Evolutionary conservation across 495 filamentous ascomycete species (phyloP), one percentile per base, ranked within the genome.

Genomic region (Tuber indicum): DNA sequence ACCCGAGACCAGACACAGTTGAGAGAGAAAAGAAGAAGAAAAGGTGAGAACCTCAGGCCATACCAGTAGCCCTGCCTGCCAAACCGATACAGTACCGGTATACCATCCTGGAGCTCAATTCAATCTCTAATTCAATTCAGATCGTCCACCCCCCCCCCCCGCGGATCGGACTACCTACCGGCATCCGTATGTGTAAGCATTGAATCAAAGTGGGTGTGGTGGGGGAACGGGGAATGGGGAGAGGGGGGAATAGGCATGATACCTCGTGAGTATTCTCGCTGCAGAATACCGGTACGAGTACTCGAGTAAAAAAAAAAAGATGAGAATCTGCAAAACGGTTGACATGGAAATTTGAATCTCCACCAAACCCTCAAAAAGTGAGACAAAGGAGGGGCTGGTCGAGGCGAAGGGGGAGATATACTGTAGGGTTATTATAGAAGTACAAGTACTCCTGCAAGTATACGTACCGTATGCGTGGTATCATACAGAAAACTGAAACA

Each of bases 131-230:
- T 46, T 66, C n/a, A 66, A 66, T 32, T 16, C 14, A 32, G 58
- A 66, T 66, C 58, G 58, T 32, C 10, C 52, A 16, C 14, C 26
- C 58, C 58, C 26, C 58, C 58, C 47, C 47, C 58, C 26, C 17
- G 14, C n/a, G 14, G 4, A 32, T 32, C 58, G 58, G 58, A 66
- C 26, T 66, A 14, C 58, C 58, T 36, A 66, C 58, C 58, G 58
- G 26, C 14, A 66, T 36, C 10, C 26, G 17, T 19, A 36, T 14
- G 58, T 36, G 58, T 36, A 66, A 66, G 58, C 58, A 66, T 36
- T 66, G 58, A 36, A 66, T 66, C 58, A 36, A 26, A 36, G 58
- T 66, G 26, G 58, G 58, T 66, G 58, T 66, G 58, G 58, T 66
- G 58, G n/a, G 58, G 26, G 58, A 12, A 26, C 9, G 49, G 58